Percentiles rank a stretch among this genome's conserved stretches.
Conservation (phyloP, 306 rosid species). For the Notholithocarpus densiflorus region DNA sequence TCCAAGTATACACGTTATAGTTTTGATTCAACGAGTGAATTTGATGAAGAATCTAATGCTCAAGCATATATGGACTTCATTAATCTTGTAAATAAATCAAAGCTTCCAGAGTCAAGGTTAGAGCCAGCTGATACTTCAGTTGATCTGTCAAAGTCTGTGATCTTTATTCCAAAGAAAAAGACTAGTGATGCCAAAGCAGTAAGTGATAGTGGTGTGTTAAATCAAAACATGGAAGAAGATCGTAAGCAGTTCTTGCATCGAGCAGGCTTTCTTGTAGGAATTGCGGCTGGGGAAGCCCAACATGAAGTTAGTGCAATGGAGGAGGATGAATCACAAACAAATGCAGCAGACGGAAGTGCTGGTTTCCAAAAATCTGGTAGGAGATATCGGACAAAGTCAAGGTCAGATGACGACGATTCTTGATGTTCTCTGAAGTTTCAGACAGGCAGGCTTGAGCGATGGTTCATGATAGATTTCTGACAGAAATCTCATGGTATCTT, state of each 20-base stretch:
- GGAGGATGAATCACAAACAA: constrained; percentile 18
- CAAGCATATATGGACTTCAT: constrained; percentile 5
- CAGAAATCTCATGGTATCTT: neutral
- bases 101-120: neutral
- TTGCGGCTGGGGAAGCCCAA: constrained; percentile 22
- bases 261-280: neutral
- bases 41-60: constrained; percentile 15
- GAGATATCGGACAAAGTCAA: constrained; percentile 12
- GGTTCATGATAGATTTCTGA: constrained; percentile 2
- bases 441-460: neutral
- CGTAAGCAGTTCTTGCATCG: constrained; percentile 2
- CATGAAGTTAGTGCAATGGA: constrained; percentile 4
- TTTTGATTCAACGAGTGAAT: constrained; percentile 12
- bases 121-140: constrained; percentile 5
- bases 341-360: neutral
- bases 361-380: constrained; percentile 13
- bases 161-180: constrained; percentile 26
- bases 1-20: constrained; percentile 21
- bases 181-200: constrained; percentile 4
- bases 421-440: neutral
- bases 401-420: constrained; percentile 15
- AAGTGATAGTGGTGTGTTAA: neutral
- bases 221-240: constrained; percentile 15
- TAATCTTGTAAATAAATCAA: neutral
- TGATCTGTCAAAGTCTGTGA: constrained; percentile 21